Evolutionary conservation across 2,329 filamentous ascomycete genomes (phyloP), one percentile per base, ranked within the genome.

Genomic region (Nemania sp.): DNA sequence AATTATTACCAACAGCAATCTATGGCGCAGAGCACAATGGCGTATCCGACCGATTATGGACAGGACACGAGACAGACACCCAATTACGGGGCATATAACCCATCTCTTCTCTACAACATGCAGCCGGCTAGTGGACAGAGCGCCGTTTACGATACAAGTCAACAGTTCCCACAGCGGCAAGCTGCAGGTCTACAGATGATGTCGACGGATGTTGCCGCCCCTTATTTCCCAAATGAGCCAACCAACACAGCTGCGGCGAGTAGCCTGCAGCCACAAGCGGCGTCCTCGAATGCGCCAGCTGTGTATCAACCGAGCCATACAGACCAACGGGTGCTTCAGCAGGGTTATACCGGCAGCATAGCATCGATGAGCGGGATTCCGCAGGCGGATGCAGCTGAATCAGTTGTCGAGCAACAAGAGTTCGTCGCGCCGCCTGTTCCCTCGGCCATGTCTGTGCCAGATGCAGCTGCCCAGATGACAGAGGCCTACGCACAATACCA

Each of bases 101-200:
- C 85, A 49, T 82, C 83, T 60, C 84, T 93, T 76, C 86, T 94
- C 81, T 95, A 95, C 77, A 86, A 86, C 75, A 87, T 92, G 66
- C 77, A 80, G 68, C 85, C 86, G 69, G 77, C 84, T 66, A 77
- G 76, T 57, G 75, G 79, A 60, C 82, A 83, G 73, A 77, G 76
- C 74, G 71, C 83, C 76, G 78, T 87, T 74, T 96, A 95, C 76
- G 89, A 93, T 72, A 77, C 84, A 68, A 83, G 86, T 70, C 81
- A 86, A 74, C 86, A 86, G 68, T 95, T 91, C 76, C 81, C 86
- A 67, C 77, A 85, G 64, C 86, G 88, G 77, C 89, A 91, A 69
- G 82, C 87, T 74, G 84, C 88, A 79, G 83, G 82, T 57, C 83
- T 94, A 75, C 88, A 91, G 70, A 89, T 91, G 75, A 80, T 92